These are phyloP conservation scores for Esteya vermicola DNA, from an alignment of 2,329 filamentous ascomycete species.

Conservation along the genomic window DNA sequence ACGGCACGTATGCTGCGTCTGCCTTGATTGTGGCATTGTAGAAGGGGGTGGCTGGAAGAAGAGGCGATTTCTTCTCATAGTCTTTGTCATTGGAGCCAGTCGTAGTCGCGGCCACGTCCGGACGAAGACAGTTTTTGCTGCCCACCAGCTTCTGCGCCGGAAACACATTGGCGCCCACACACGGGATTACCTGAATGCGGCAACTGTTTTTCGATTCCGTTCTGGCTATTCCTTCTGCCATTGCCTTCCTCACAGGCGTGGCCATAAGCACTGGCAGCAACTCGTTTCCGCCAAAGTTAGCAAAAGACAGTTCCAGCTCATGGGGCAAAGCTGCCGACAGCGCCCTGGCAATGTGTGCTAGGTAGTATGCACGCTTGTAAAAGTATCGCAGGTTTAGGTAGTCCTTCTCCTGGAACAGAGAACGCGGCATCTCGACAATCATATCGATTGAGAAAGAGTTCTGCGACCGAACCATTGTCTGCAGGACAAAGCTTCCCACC, in stretches of 20 bases:
- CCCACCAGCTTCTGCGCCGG: slow-evolving; percentile 56
- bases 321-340: slow-evolving; percentile 40
- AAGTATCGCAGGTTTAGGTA: slow-evolving; percentile 89
- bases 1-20: slow-evolving; percentile 58
- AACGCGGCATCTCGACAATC: slow-evolving; percentile 69
- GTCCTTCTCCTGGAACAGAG: slow-evolving; percentile 85
- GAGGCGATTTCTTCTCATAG: no score
- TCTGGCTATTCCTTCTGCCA: slow-evolving; percentile 13
- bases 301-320: slow-evolving; percentile 46
- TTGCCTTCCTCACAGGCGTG: slow-evolving; percentile 11
- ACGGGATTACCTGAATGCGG: slow-evolving; percentile 61
- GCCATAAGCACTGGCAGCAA: slow-evolving; percentile 53
- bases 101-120: slow-evolving; percentile 29
- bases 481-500: slow-evolving; percentile 72
- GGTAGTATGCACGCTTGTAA: slow-evolving; percentile 83
- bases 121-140: slow-evolving; percentile 54
- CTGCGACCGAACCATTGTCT: slow-evolving; percentile 55
- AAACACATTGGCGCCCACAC: slow-evolving; percentile 56
- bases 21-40: slow-evolving; percentile 80
- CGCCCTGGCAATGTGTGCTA: slow-evolving; percentile 64
- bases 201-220: slow-evolving; percentile 17
- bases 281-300: slow-evolving; percentile 55
- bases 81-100: no score
- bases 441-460: slow-evolving; percentile 55
- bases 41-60: slow-evolving; percentile 53